Base-by-base conservation (phyloP, 176 grass and related monocot species). In the Bolboschoenus planiculmis region DNA sequence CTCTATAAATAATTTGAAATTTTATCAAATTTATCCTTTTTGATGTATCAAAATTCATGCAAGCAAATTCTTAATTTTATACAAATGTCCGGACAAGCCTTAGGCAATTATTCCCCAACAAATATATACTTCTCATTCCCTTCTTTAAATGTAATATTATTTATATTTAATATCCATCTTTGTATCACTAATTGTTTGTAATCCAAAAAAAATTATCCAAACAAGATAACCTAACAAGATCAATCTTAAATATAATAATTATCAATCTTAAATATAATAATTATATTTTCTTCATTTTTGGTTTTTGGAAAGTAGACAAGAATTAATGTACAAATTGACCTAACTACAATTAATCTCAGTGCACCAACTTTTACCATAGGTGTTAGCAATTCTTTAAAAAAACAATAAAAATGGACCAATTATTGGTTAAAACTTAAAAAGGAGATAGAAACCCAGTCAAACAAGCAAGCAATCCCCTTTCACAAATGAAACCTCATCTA, bases 401-500 rank as follows among this genome's bases (percentile, higher is more conserved):
- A 80, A 23, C 5, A 1, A 80, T 15, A 21, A 23, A 40, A 81
- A 57, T 80, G 7, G 0, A 60, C 24, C 40, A 73, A 76, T 76
- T 76, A 76, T 76, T 76, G 14, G 21, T 76, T 50, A 30, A 48
- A 15, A n/a, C n/a, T n/a, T n/a, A n/a, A n/a, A n/a, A n/a, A n/a
- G n/a, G n/a, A n/a, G n/a, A n/a, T n/a, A n/a, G n/a, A n/a, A n/a
- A n/a, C n/a, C n/a, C 26, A 37, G 85, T 82, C 85, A 87, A 73
- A 86, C 64, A 86, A 87, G 78, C 10, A 72, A 86, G 39, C 20
- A 62, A 86, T 13, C 53, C 78, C 64, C 6, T 34, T 81, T 75
- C 63, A 86, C 85, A 81, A n/a, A 72, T 57, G 48, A 81, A 86
- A 73, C 43, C 61, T 59, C 76, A 81, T 24, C 73, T 67, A 86